Conservation (phyloP, 2,329 filamentous ascomycete genomes). For the Chalaropsis ovoidea region DNA sequence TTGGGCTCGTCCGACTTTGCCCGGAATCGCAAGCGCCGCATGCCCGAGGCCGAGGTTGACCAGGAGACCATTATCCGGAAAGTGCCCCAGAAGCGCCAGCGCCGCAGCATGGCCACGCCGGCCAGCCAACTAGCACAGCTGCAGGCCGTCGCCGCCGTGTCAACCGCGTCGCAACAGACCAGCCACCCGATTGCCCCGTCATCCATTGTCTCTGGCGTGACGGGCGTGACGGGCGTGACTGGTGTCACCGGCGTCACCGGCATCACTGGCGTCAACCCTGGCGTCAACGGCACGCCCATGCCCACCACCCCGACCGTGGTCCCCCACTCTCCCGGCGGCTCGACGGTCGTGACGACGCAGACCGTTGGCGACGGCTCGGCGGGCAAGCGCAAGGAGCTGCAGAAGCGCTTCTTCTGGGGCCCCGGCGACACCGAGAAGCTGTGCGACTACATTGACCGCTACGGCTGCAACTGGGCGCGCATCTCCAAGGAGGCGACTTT, state of each 20-base stretch:
- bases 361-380: constrained; percentile 20
- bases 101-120: constrained; percentile 24
- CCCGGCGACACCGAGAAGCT: constrained; percentile 23
- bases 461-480: constrained; percentile 26
- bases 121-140: constrained; percentile 22
- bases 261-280: no score
- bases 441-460: constrained; percentile 22
- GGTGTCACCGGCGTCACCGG: background rate
- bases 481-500: constrained; percentile 24
- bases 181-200: background rate
- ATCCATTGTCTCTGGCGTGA: background rate
- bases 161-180: background rate
- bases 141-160: constrained; percentile 11
- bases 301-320: constrained; percentile 5
- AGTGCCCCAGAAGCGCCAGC: constrained; percentile 25
- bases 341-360: background rate
- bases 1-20: constrained; percentile 20
- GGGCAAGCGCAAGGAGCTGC: constrained; percentile 22
- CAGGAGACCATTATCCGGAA: constrained; percentile 18
- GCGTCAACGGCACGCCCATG: constrained; percentile 6
- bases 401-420: constrained; percentile 29
- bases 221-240: background rate
- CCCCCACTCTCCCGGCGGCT: constrained; percentile 8
- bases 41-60: constrained; percentile 10
- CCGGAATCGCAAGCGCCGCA: constrained; percentile 24